Conservation (phyloP, 2,329 filamentous ascomycete genomes). For the Gaeumannomyces sp. region DNA sequence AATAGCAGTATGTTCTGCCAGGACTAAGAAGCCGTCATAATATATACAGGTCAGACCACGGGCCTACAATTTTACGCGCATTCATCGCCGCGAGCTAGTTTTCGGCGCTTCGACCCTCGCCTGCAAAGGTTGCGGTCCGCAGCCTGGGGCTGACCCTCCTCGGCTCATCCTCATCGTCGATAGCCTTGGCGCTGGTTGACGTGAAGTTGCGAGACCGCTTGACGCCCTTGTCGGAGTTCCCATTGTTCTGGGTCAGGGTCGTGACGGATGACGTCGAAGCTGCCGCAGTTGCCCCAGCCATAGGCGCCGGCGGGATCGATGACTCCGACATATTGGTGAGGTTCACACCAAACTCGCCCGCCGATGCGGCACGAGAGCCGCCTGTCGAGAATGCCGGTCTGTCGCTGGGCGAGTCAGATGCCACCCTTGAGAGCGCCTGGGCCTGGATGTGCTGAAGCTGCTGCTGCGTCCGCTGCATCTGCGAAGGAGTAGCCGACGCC, state of each 20-base stretch:
- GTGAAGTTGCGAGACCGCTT: slow-evolving; percentile 44
- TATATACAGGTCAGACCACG: no score
- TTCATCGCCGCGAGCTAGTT: background rate
- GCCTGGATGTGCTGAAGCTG: slow-evolving; percentile 15
- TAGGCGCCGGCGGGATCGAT: background rate
- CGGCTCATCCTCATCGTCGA: slow-evolving; percentile 43
- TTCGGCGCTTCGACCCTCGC: background rate
- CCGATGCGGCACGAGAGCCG: slow-evolving; percentile 24
- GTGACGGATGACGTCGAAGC: background rate
- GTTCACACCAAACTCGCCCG: slow-evolving; percentile 25
- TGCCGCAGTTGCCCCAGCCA: background rate
- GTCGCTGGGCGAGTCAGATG: slow-evolving; percentile 19
- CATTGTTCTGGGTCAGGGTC: background rate
- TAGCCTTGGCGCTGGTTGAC: slow-evolving; percentile 36
- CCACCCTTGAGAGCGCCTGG: slow-evolving; percentile 10
- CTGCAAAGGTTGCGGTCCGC: slow-evolving; percentile 13
- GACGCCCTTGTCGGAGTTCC: slow-evolving; percentile 22
- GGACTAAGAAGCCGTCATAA: no score
- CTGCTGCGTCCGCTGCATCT: background rate
- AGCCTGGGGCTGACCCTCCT: slow-evolving; percentile 29
- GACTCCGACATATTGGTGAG: slow-evolving; percentile 20
- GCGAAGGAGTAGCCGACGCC: slow-evolving; percentile 9
- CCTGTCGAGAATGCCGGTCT: slow-evolving; percentile 25
- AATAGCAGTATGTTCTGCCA: no score
- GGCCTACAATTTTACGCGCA: no score